Conservation (phyloP, 2,329 filamentous ascomycete species). For the Stemphylium beticola region DNA sequence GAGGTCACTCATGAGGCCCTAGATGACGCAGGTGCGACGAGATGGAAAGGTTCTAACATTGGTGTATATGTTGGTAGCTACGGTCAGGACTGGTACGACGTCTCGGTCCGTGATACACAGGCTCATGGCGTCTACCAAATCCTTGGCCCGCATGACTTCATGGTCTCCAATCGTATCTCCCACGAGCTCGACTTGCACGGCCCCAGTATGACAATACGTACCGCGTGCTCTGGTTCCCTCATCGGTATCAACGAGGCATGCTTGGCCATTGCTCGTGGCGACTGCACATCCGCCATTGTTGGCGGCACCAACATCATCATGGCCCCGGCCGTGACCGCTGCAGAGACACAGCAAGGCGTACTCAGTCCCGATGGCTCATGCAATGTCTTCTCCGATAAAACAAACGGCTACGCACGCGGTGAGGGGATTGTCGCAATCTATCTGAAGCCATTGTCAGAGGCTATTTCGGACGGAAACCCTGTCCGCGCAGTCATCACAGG, state of each 20-base stretch:
- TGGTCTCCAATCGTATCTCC: conserved; percentile 30
- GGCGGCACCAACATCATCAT: conserved; percentile 24
- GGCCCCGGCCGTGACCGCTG: conserved; percentile 2
- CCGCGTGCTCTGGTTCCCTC: background rate
- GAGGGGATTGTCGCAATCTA: conserved; percentile 38
- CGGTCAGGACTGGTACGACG: conserved; percentile 28
- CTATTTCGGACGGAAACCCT: conserved; percentile 22
- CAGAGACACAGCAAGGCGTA: conserved; percentile 22
- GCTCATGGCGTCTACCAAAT: conserved; percentile 13
- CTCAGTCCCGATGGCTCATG: conserved; percentile 20
- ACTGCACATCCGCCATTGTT: conserved; percentile 20
- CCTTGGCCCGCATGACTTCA: conserved; percentile 18
- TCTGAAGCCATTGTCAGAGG: conserved; percentile 32
- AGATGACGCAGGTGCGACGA: background rate
- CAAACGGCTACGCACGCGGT: conserved; percentile 32
- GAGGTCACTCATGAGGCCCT: background rate
- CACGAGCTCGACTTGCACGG: conserved; percentile 24
- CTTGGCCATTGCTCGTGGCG: conserved; percentile 13
- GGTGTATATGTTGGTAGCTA: conserved; percentile 41
- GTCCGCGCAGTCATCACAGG: conserved; percentile 41
- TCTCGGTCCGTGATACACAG: background rate
- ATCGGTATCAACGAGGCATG: background rate
- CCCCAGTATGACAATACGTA: conserved; percentile 13
- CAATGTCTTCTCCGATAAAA: conserved; percentile 27
- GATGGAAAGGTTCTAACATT: conserved; percentile 31